Evolutionary conservation across 805 yeast species (phyloP).

Genomic region (Kodamaea laetipori): DNA sequence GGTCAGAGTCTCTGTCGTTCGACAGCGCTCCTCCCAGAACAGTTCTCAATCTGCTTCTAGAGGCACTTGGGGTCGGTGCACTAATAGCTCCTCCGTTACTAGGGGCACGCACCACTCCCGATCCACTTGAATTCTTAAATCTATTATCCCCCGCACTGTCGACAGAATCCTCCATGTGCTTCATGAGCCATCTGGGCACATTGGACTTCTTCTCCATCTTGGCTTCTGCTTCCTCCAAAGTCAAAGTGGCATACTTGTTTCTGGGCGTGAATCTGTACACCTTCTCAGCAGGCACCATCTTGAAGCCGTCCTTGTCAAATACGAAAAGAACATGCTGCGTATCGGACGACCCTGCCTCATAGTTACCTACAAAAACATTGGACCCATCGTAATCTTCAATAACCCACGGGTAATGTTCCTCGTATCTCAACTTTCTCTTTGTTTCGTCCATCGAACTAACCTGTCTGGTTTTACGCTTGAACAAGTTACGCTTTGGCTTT

Average conservation of each 20-base stretch:
- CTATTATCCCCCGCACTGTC: constrained; percentile 52
- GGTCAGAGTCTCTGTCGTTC: constrained; percentile 67
- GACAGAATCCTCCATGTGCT: constrained; percentile 65
- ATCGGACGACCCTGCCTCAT: constrained; percentile 87
- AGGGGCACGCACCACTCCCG: constrained; percentile 6
- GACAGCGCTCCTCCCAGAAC: constrained; percentile 46
- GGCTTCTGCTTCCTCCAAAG: constrained; percentile 95
- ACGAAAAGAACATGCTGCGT: constrained; percentile 79
- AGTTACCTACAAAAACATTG: constrained; percentile 93
- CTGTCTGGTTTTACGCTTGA: constrained; percentile 83
- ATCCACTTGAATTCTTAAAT: constrained; percentile 26
- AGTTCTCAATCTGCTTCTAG: constrained; percentile 35
- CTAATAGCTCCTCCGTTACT: constrained; percentile 14
- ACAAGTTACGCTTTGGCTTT: constrained; percentile 54
- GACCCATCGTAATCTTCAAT: constrained; percentile 94
- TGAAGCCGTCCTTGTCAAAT: constrained; percentile 84
- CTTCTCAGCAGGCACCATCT: constrained; percentile 93
- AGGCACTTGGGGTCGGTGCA: constrained; percentile 11
- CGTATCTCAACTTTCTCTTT: constrained; percentile 83
- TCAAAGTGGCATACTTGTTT: constrained; percentile 88
- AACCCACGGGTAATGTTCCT: constrained; percentile 98
- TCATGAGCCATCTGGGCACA: constrained; percentile 95
- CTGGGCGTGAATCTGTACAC: constrained; percentile 92
- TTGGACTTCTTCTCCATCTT: constrained; percentile 78
- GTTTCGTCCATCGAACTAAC: constrained; percentile 78